Percentiles rank a stretch among this genome's conserved stretches.
phyloP scores from a whole-genome alignment of 768 basidiomycete species.

The Phlebiopsis gigantea region DNA sequence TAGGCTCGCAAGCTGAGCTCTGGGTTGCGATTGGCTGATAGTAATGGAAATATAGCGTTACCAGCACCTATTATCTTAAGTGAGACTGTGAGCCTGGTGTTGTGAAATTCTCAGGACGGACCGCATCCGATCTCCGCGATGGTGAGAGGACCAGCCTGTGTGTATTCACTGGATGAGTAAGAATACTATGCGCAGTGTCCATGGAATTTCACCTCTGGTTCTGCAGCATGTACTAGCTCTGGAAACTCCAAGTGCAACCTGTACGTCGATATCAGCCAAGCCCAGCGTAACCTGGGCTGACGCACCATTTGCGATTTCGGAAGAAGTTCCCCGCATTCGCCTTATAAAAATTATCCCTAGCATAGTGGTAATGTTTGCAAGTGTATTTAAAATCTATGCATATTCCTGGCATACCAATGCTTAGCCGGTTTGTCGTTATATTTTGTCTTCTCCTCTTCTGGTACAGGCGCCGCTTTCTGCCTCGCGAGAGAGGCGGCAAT shows the following conservation, averaged over 20 bases:
- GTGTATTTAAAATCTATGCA: background rate
- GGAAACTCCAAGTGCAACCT: slow-evolving; percentile 95
- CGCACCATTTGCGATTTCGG: slow-evolving; percentile 84
- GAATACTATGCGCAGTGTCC: too few species aligned
- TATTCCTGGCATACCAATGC: slow-evolving; percentile 48
- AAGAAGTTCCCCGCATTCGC: slow-evolving; percentile 86
- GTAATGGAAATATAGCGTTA: slow-evolving; percentile 89
- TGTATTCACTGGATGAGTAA: background rate
- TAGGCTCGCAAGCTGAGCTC: slow-evolving; percentile 70
- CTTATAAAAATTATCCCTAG: slow-evolving; percentile 95
- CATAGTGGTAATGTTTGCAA: background rate
- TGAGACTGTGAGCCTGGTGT: background rate
- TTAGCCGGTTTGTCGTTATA: slow-evolving; percentile 71
- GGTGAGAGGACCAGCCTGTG: slow-evolving; percentile 67
- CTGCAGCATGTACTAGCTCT: slow-evolving; percentile 68
- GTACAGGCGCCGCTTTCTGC: slow-evolving; percentile 71
- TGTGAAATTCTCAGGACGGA: slow-evolving; percentile 28
- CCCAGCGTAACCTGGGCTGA: background rate
- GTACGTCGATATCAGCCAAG: background rate
- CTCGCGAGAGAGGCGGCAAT: slow-evolving; percentile 65
- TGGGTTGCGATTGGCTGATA: slow-evolving; percentile 80
- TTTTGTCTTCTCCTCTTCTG: slow-evolving; percentile 61
- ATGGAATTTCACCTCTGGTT: slow-evolving; percentile 54
- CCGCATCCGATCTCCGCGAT: slow-evolving; percentile 93
- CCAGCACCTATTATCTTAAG: slow-evolving; percentile 64